phyloP scores from a whole-genome alignment of 179 eudicot species.

The Drosera spatulata region DNA sequence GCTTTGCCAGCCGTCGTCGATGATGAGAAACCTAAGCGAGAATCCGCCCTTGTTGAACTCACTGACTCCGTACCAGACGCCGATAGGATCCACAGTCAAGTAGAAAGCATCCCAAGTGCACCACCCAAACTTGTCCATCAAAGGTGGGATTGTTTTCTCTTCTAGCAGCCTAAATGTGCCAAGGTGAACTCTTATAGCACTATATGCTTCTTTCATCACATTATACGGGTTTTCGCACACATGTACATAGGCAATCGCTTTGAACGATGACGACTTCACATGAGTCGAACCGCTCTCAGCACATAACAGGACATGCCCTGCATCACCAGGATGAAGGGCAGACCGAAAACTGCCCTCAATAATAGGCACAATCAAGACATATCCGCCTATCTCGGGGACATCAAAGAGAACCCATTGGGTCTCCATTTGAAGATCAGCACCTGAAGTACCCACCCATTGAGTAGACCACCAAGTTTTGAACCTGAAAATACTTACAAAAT shows the following conservation, averaged over 20 bases:
- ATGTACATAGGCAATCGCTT: constrained; percentile 50
- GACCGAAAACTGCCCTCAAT: constrained; percentile 52
- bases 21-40: constrained; percentile 32
- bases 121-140: constrained; percentile 57
- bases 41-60: constrained; percentile 35
- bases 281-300: constrained; percentile 51
- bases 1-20: constrained; percentile 76
- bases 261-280: constrained; percentile 28
- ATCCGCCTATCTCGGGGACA: constrained; percentile 42
- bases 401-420: constrained; percentile 57
- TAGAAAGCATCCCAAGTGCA: constrained; percentile 81
- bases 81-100: constrained; percentile 47
- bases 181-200: constrained; percentile 46
- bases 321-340: constrained; percentile 40
- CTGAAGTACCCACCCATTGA: constrained; percentile 54
- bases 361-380: constrained; percentile 40
- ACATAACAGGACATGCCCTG: constrained; percentile 32
- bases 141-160: constrained; percentile 39
- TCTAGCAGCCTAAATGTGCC: constrained; percentile 51
- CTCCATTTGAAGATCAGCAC: constrained; percentile 57
- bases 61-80: constrained; percentile 46
- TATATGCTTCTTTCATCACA: constrained; percentile 55
- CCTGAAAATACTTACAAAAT: constrained; percentile 57
- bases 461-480: constrained; percentile 84
- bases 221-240: constrained; percentile 51